Evolutionary conservation across 2,329 filamentous ascomycete species (phyloP).

Genomic region (Colletotrichum sp.): DNA sequence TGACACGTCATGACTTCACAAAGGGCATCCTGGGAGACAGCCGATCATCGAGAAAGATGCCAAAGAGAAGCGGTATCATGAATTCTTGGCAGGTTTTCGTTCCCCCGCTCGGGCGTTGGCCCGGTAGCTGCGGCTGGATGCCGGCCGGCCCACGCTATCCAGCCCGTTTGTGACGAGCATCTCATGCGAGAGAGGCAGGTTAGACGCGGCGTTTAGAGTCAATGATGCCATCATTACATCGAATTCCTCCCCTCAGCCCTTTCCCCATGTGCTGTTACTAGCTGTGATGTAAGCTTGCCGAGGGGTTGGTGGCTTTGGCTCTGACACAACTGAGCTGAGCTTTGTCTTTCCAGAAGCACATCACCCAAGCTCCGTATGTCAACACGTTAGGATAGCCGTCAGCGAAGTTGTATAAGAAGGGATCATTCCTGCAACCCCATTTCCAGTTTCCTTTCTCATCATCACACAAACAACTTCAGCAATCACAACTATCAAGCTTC

Average conservation of each 20-base stretch:
- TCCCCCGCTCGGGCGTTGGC: neutral
- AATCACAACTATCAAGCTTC: neutral
- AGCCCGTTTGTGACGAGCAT: neutral
- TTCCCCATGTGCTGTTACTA: neutral
- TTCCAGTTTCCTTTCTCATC: neutral
- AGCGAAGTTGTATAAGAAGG: constrained; percentile 17
- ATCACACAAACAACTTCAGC: neutral
- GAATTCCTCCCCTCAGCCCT: neutral
- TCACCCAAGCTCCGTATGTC: neutral
- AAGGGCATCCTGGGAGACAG: neutral
- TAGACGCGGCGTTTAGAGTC: neutral
- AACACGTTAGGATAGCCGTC: rapidly evolving
- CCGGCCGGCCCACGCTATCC: neutral
- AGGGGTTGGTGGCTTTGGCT: neutral
- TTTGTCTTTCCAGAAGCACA: neutral
- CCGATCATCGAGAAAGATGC: constrained; percentile 1
- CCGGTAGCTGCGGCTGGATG: neutral
- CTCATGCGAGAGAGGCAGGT: neutral
- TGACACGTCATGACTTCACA: constrained; percentile 17
- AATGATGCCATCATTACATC: constrained; percentile 16
- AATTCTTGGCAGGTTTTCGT: neutral
- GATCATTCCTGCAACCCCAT: neutral
- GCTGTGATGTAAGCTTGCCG: neutral
- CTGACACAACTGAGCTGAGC: neutral
- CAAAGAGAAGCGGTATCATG: neutral